These are phyloP conservation scores for Candida yuanshanica DNA, from an alignment of 805 yeast genomes.

Conservation along the genomic window DNA sequence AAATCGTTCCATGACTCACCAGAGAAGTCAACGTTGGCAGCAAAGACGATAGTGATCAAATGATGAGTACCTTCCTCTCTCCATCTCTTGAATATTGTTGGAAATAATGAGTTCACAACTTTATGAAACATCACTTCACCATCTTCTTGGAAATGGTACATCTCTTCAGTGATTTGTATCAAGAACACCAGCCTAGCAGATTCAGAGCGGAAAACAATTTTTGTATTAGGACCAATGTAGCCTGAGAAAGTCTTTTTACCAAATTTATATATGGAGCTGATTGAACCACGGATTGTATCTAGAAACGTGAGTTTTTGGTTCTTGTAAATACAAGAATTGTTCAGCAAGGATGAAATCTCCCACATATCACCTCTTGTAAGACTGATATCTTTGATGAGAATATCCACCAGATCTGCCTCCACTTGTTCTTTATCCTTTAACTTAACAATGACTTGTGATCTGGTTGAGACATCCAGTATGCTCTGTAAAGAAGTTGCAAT, in stretches of 20 bases:
- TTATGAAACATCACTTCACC: constrained; percentile 94
- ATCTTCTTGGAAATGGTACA: constrained; percentile 97
- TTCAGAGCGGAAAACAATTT: constrained; percentile 83
- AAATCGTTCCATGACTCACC: constrained; percentile 49
- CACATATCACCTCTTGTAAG: constrained; percentile 92
- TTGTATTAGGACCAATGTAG: constrained; percentile 67
- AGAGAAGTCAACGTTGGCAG: constrained; percentile 58
- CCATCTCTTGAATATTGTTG: constrained; percentile 86
- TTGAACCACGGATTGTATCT: constrained; percentile 55
- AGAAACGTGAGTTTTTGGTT: constrained; percentile 62
- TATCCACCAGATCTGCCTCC: constrained; percentile 79
- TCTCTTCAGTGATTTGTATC: constrained; percentile 86
- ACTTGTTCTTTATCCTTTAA: constrained; percentile 39
- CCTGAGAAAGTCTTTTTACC: constrained; percentile 74
- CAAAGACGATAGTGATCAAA: constrained; percentile 84
- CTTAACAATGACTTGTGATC: constrained; percentile 59
- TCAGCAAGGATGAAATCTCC: constrained; percentile 60
- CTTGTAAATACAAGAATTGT: constrained; percentile 58
- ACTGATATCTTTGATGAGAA: constrained; percentile 73
- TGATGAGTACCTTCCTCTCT: constrained; percentile 83
- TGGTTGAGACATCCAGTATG: constrained; percentile 56
- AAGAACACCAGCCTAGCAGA: constrained; percentile 79
- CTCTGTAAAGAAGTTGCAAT: constrained; percentile 54
- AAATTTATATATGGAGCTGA: constrained; percentile 54
- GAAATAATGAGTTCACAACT: constrained; percentile 86